phyloP scores from a whole-genome alignment of 2,329 filamentous ascomycete species.

The Mariannaea sp. region DNA sequence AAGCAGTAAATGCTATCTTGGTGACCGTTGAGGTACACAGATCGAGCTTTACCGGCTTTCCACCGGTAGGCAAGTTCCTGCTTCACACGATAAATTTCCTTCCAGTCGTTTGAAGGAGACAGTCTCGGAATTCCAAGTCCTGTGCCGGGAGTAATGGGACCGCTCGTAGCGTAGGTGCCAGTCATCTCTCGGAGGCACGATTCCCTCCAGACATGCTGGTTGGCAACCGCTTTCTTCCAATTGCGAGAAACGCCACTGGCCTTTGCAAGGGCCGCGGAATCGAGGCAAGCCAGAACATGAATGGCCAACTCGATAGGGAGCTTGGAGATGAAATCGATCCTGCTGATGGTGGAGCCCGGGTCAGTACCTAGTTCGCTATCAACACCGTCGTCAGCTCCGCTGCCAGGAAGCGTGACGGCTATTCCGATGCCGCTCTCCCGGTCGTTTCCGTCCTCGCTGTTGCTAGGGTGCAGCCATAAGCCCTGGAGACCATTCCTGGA shows the following conservation, averaged over 20 bases:
- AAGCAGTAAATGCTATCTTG: constrained; percentile 96
- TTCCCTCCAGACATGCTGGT: constrained; percentile 67
- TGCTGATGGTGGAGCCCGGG: constrained; percentile 51
- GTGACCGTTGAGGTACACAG: constrained; percentile 91
- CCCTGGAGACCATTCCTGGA: constrained; percentile 45
- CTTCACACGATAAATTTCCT: constrained; percentile 79
- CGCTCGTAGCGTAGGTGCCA: constrained; percentile 62
- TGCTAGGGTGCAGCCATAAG: constrained; percentile 48
- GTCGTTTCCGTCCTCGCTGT: constrained; percentile 57
- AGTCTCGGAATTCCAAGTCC: constrained; percentile 62
- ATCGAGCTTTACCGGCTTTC: constrained; percentile 76
- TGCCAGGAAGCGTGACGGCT: constrained; percentile 52
- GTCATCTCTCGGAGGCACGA: constrained; percentile 67
- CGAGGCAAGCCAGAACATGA: constrained; percentile 61
- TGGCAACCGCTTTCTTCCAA: constrained; percentile 55
- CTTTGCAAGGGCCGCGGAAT: constrained; percentile 55
- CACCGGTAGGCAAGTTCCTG: constrained; percentile 78
- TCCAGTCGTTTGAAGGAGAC: constrained; percentile 76
- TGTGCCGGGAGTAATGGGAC: constrained; percentile 55
- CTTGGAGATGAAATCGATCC: constrained; percentile 61
- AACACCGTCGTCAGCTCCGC: constrained; percentile 43
- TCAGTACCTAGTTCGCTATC: constrained; percentile 41
- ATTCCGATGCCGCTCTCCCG: constrained; percentile 70
- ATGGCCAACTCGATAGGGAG: constrained; percentile 64
- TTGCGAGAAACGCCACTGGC: constrained; percentile 55